Percentiles rank a stretch among this genome's conserved stretches.
Conservation (phyloP, 768 basidiomycete species). For the Tricholoma hemisulphureum region DNA sequence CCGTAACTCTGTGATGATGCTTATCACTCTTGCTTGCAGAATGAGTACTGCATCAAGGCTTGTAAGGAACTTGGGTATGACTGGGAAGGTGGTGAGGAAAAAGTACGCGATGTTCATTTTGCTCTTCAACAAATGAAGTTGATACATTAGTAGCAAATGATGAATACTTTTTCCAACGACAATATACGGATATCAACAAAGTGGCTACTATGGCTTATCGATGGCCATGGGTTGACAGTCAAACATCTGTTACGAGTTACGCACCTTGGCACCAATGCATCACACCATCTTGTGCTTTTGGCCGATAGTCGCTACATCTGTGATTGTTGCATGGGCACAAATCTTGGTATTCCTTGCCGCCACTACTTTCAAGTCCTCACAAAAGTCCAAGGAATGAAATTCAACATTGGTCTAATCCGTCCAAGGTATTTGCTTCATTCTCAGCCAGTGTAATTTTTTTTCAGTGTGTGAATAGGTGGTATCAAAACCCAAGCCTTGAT, state of each 20-base stretch:
- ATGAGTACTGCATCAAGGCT: background rate
- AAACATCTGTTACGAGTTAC: conserved; percentile 18
- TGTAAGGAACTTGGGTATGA: conserved; percentile 14
- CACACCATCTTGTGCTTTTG: conserved; percentile 23
- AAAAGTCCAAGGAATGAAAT: conserved; percentile 14
- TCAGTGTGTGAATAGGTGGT: background rate
- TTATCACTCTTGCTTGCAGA: background rate
- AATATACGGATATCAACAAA: conserved; percentile 19
- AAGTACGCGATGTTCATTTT: background rate
- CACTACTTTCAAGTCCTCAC: conserved; percentile 21
- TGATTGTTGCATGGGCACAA: conserved; percentile 28
- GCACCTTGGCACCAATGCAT: conserved; percentile 8
- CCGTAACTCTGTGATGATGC: no score
- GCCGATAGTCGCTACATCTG: conserved; percentile 20
- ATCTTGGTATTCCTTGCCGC: conserved; percentile 24
- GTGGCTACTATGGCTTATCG: conserved; percentile 21
- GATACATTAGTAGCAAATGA: conserved; percentile 2
- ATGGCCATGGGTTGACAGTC: conserved; percentile 11
- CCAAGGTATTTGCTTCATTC: conserved; percentile 12
- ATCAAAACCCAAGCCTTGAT: background rate
- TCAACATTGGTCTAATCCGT: conserved; percentile 24
- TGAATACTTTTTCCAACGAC: conserved; percentile 25
- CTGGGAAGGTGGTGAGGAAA: conserved; percentile 18
- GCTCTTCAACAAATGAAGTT: background rate
- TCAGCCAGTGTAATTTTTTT: no score